phyloP scores from a whole-genome alignment of 2,329 filamentous ascomycete species.

The Neoscytalidium dimidiatum region DNA sequence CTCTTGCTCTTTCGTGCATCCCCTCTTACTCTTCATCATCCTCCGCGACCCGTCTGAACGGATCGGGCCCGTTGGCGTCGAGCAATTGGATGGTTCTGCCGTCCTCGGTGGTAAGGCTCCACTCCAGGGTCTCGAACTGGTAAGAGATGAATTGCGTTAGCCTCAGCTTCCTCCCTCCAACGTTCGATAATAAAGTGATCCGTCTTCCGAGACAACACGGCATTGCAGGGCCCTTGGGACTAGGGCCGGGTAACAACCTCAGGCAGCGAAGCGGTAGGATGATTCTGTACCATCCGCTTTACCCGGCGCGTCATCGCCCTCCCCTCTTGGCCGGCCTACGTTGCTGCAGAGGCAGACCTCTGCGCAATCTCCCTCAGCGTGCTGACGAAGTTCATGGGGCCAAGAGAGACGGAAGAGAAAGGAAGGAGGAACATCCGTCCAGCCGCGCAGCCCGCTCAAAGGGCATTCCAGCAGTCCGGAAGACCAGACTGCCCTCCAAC shows the following conservation, averaged over 20 bases:
- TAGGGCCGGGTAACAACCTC: background rate
- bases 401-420: background rate
- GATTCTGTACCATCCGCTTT: background rate
- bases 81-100: constrained; percentile 74
- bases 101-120: constrained; percentile 74
- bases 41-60: constrained; percentile 54
- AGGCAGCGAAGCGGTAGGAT: background rate
- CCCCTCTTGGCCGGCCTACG: background rate
- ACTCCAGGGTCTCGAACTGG: constrained; percentile 84
- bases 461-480: background rate
- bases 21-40: constrained; percentile 3
- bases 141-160: background rate
- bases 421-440: background rate
- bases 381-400: background rate
- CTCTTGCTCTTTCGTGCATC: background rate
- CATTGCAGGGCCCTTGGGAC: background rate
- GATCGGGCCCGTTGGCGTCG: constrained; percentile 62
- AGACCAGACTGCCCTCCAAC: background rate
- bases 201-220: background rate
- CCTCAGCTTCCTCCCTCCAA: background rate
- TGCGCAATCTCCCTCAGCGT: background rate
- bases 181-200: background rate
- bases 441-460: background rate
- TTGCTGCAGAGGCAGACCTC: background rate
- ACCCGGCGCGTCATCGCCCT: background rate